Evolutionary conservation across 2,329 filamentous ascomycete genomes (phyloP).

Genomic region (Tolypocladium amazonense): DNA sequence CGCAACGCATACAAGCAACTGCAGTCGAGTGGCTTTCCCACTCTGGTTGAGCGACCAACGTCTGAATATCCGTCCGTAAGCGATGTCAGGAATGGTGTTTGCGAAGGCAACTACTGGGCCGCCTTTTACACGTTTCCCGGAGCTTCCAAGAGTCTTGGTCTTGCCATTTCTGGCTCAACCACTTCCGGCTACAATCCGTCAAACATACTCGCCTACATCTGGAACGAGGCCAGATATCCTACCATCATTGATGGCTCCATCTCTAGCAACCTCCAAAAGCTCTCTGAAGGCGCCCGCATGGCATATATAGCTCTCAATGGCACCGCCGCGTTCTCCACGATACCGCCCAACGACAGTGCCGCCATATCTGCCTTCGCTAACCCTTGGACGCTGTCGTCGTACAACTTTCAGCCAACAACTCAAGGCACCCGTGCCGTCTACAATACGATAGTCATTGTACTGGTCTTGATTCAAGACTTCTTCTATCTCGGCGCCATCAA

Average conservation of each 20-base stretch:
- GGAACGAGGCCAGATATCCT: constrained; percentile 11
- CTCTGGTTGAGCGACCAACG: constrained; percentile 6
- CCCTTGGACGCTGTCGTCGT: constrained; percentile 10
- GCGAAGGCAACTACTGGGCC: constrained; percentile 9
- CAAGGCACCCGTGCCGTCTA: constrained; percentile 13
- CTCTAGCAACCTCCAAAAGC: constrained; percentile 4
- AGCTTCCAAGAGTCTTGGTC: constrained; percentile 5
- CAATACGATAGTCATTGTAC: constrained; percentile 13
- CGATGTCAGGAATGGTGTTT: constrained; percentile 6
- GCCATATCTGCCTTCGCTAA: constrained; percentile 9
- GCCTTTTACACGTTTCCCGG: constrained; percentile 7
- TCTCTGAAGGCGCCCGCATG: constrained; percentile 6
- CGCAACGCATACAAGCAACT: constrained; percentile 8
- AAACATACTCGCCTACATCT: constrained; percentile 8
- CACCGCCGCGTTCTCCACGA: constrained; percentile 5
- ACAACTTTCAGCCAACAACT: constrained; percentile 10
- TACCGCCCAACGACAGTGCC: constrained; percentile 5
- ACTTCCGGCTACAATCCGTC: constrained; percentile 6
- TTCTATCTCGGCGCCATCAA: constrained; percentile 13
- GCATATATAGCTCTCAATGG: constrained; percentile 7
- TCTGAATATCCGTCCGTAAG: constrained; percentile 4
- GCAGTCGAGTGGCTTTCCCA: constrained; percentile 6
- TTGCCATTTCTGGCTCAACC: constrained; percentile 3
- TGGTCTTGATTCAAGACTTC: constrained; percentile 13
- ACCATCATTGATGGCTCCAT: constrained; percentile 6